Evolutionary conservation across 1,284 basidiomycete species (phyloP).

Genomic region (Porodaedalea pini): DNA sequence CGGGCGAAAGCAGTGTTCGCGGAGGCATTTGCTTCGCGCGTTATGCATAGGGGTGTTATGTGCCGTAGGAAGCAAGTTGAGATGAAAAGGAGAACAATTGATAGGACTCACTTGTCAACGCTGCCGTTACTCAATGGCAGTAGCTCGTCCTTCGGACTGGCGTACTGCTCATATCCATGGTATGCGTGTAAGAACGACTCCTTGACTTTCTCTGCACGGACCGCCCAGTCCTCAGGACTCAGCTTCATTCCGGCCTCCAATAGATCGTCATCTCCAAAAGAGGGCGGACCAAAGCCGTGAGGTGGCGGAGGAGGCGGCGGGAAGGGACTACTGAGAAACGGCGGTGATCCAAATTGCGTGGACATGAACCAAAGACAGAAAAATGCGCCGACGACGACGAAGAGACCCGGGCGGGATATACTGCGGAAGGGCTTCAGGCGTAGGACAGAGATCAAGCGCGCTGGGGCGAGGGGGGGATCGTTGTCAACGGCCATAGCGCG

Average conservation of each 20-base stretch:
- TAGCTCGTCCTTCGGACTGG: slow-evolving; percentile 59
- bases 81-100: too few species aligned
- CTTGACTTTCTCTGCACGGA: slow-evolving; percentile 44
- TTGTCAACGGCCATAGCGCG: slow-evolving; percentile 10
- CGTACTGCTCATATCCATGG: slow-evolving; percentile 47
- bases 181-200: slow-evolving; percentile 56
- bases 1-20: too few species aligned
- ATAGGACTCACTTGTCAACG: slow-evolving; percentile 30
- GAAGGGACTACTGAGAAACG: slow-evolving; percentile 1
- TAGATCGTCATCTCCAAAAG: not conserved
- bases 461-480: not conserved
- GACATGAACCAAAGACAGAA: slow-evolving; percentile 12
- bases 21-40: too few species aligned
- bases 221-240: slow-evolving; percentile 11
- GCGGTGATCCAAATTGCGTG: slow-evolving; percentile 4
- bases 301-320: slow-evolving; percentile 10
- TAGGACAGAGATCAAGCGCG: slow-evolving; percentile 4
- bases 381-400: slow-evolving; percentile 5
- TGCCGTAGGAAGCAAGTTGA: too few species aligned
- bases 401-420: not conserved
- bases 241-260: not conserved
- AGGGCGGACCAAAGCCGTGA: not conserved
- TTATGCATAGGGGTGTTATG: too few species aligned
- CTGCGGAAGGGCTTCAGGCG: slow-evolving; percentile 9
- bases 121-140: slow-evolving; percentile 38